phyloP scores from a whole-genome alignment of 352 stramenopile genomes.

The Peronospora farinosa region DNA sequence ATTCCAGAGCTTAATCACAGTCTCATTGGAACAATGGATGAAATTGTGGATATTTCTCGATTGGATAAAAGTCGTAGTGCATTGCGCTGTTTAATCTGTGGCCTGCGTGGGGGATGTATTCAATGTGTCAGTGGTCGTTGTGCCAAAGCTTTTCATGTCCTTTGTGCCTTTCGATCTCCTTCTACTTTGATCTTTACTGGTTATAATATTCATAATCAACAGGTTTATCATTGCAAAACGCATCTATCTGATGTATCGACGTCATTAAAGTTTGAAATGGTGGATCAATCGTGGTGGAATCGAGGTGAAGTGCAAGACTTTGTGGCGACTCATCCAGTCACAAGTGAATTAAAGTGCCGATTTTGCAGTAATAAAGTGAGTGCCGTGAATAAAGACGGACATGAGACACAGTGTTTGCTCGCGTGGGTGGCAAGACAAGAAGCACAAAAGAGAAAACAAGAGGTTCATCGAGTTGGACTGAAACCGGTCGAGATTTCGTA shows the following conservation, averaged over 20 bases:
- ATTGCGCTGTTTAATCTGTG: constrained; percentile 78
- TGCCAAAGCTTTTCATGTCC: constrained; percentile 72
- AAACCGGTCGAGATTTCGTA: constrained; percentile 41
- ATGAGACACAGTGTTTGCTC: constrained; percentile 63
- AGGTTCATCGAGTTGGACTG: constrained; percentile 32
- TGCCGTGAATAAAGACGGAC: constrained; percentile 29
- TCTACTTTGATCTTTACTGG: constrained; percentile 75
- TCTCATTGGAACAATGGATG: constrained; percentile 44
- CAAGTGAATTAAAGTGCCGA: constrained; percentile 40
- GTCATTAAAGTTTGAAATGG: constrained; percentile 53
- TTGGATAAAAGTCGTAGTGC: constrained; percentile 63
- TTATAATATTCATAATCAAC: constrained; percentile 69
- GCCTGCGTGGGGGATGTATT: constrained; percentile 76
- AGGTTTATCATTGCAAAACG: constrained; percentile 79
- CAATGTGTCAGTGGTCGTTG: constrained; percentile 84
- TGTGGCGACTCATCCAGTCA: constrained; percentile 19
- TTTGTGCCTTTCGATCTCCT: constrained; percentile 69
- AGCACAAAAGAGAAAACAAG: constrained; percentile 28
- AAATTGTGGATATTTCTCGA: constrained; percentile 55
- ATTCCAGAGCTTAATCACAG: constrained; percentile 83
- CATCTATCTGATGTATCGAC: constrained; percentile 59
- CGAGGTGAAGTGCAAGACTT: constrained; percentile 26
- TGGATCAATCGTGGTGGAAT: constrained; percentile 52
- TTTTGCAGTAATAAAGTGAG: constrained; percentile 52
- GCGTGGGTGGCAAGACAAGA: constrained; percentile 51